Evolutionary conservation across 176 grass and related monocot species (phyloP).

Genomic region (Bonia amplexicaulis): DNA sequence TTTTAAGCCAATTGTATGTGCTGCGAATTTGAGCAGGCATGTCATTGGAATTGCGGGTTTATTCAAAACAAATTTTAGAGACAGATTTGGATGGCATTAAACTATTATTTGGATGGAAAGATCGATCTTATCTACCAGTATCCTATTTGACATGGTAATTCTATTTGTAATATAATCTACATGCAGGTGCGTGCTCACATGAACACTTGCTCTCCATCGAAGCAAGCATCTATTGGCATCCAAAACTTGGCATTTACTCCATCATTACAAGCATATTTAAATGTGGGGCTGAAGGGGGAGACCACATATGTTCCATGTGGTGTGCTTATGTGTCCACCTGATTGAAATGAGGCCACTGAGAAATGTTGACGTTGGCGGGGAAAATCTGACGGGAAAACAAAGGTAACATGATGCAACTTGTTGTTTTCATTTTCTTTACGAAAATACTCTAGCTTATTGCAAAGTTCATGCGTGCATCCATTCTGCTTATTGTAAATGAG

Average conservation of each 20-base stretch:
- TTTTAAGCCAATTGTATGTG: too few relatives aligned
- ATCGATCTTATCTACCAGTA: not conserved
- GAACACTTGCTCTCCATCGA: not conserved
- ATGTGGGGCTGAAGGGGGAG: not conserved
- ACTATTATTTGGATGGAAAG: not conserved
- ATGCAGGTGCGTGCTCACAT: not conserved
- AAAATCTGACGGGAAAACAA: too few relatives aligned
- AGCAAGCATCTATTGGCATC: not conserved
- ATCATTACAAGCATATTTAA: not conserved
- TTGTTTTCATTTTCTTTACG: too few relatives aligned
- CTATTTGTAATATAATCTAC: not conserved
- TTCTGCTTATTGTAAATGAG: too few relatives aligned
- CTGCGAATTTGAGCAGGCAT: too few relatives aligned
- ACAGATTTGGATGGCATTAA: not conserved
- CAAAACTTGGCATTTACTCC: not conserved
- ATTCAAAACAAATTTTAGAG: too few relatives aligned
- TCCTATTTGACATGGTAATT: not conserved
- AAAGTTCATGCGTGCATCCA: too few relatives aligned
- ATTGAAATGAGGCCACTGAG: not conserved
- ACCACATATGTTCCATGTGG: not conserved
- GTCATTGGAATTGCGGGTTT: too few relatives aligned
- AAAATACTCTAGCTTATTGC: too few relatives aligned
- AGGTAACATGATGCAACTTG: too few relatives aligned
- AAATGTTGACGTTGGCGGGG: too few relatives aligned
- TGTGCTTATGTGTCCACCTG: too few relatives aligned